Conservation (phyloP, 1,139 yeast genomes). For the Lodderomyces jiufengensis region DNA sequence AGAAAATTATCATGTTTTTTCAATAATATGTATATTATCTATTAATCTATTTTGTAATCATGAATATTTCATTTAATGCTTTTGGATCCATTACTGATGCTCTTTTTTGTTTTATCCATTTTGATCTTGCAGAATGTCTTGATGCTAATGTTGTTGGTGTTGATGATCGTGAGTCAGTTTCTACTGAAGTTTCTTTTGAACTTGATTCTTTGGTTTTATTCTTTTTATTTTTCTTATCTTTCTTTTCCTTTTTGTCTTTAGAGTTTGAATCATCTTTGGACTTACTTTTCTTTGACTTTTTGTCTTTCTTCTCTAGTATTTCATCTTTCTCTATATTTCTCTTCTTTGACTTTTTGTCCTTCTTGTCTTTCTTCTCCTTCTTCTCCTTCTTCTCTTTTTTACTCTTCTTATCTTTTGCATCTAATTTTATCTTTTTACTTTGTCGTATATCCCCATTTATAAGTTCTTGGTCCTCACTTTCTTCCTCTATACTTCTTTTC, state of each 20-base stretch:
- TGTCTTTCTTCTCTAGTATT: conserved; percentile 23
- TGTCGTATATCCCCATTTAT: conserved; percentile 12
- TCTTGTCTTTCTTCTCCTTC: conserved; percentile 21
- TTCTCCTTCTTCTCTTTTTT: conserved; percentile 20
- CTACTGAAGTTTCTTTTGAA: not conserved
- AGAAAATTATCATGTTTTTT: too few relatives aligned
- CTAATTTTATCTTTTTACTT: conserved; percentile 19
- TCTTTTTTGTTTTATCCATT: conserved; percentile 82
- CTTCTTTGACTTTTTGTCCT: conserved; percentile 19
- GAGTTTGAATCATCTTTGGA: conserved; percentile 7
- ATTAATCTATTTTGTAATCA: conserved; percentile 63
- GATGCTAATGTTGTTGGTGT: conserved; percentile 40
- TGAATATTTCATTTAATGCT: conserved; percentile 86
- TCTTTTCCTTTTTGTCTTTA: conserved; percentile 10
- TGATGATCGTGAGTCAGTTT: conserved; percentile 30
- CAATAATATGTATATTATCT: too few relatives aligned
- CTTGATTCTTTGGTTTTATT: not conserved
- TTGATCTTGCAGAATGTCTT: conserved; percentile 75
- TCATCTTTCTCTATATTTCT: conserved; percentile 23
- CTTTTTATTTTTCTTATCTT: conserved; percentile 1
- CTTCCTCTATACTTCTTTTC: conserved; percentile 12
- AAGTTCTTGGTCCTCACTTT: conserved; percentile 13
- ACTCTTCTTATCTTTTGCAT: conserved; percentile 15
- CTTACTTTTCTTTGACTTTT: conserved; percentile 20
- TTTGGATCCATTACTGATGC: conserved; percentile 88